Evolutionary conservation across 306 rosid species (phyloP).

Genomic region (Parietaria judaica): DNA sequence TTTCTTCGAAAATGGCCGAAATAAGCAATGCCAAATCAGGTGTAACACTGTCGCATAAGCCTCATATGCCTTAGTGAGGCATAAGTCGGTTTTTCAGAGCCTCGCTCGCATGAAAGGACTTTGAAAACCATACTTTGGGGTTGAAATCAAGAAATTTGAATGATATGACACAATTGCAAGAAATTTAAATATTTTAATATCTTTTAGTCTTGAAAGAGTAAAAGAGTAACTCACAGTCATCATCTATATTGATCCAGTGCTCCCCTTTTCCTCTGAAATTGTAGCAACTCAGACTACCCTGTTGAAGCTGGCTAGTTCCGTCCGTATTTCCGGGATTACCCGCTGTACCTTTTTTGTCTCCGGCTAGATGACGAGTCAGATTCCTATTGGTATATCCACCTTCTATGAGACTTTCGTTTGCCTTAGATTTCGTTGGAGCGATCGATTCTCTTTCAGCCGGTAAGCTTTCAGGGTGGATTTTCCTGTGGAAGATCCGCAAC

Average conservation of each 20-base stretch:
- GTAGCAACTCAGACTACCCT: conserved; percentile 26
- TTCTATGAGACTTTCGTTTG: conserved; percentile 24
- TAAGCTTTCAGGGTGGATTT: conserved; percentile 60
- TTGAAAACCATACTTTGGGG: too few relatives aligned
- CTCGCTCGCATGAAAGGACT: too few relatives aligned
- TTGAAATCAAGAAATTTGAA: too few relatives aligned
- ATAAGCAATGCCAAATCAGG: too few relatives aligned
- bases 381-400: conserved; percentile 23
- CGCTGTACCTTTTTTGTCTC: conserved; percentile 26
- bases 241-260: conserved; percentile 92
- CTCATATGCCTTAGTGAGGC: too few relatives aligned
- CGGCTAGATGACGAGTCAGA: conserved; percentile 23
- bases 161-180: too few relatives aligned
- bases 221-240: conserved; percentile 66
- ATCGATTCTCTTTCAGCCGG: conserved; percentile 23
- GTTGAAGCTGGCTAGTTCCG: conserved; percentile 35
- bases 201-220: not conserved
- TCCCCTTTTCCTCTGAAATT: conserved; percentile 44
- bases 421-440: conserved; percentile 29
- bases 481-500: conserved; percentile 54
- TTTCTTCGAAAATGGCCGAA: too few relatives aligned
- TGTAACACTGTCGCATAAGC: too few relatives aligned
- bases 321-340: conserved; percentile 23
- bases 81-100: too few relatives aligned
- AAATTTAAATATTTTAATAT: too few relatives aligned